Evolutionary conservation across 139 green algal genomes (phyloP).

Genomic region (Mychonastes homosphaera): DNA sequence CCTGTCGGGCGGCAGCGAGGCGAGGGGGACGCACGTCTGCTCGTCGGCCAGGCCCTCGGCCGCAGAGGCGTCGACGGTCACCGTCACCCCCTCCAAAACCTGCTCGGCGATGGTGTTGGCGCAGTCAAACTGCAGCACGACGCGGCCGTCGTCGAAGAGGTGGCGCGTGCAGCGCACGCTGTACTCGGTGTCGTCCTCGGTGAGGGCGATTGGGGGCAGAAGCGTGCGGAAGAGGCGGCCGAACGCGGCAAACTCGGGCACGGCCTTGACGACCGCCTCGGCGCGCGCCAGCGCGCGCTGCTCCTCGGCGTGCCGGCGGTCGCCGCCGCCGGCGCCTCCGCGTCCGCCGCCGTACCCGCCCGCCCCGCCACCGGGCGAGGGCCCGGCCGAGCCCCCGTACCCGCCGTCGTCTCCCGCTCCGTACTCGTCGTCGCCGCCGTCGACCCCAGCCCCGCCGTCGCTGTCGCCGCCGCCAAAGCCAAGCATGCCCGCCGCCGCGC

Average conservation of each 20-base stretch:
- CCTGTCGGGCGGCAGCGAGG: slow-evolving; percentile 56
- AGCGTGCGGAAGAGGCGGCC: slow-evolving; percentile 84
- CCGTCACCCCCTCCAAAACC: slow-evolving; percentile 82
- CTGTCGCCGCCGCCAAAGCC: too few species aligned
- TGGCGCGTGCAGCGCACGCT: slow-evolving; percentile 82
- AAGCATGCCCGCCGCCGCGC: too few species aligned
- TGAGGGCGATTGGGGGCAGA: slow-evolving; percentile 34
- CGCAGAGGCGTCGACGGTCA: slow-evolving; percentile 82
- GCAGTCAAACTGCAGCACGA: slow-evolving; percentile 96
- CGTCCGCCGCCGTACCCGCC: too few species aligned
- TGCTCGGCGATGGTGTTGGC: slow-evolving; percentile 94
- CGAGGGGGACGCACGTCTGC: slow-evolving; percentile 59
- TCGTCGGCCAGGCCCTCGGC: slow-evolving; percentile 70
- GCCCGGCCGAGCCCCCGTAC: too few species aligned
- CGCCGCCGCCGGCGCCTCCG: too few species aligned
- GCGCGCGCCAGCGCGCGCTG: slow-evolving; percentile 13
- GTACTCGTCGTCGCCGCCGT: too few species aligned
- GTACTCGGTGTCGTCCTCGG: slow-evolving; percentile 91
- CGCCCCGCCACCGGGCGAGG: too few species aligned
- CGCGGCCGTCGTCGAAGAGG: slow-evolving; percentile 68
- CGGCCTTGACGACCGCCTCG: slow-evolving; percentile 34
- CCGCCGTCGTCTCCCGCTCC: too few species aligned
- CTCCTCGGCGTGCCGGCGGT: too few species aligned
- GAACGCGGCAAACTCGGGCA: slow-evolving; percentile 66
- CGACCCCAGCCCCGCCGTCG: too few species aligned